phyloP scores from a whole-genome alignment of 371 early-diverging fungal genomes.

The Rhizopus arrhizus region DNA sequence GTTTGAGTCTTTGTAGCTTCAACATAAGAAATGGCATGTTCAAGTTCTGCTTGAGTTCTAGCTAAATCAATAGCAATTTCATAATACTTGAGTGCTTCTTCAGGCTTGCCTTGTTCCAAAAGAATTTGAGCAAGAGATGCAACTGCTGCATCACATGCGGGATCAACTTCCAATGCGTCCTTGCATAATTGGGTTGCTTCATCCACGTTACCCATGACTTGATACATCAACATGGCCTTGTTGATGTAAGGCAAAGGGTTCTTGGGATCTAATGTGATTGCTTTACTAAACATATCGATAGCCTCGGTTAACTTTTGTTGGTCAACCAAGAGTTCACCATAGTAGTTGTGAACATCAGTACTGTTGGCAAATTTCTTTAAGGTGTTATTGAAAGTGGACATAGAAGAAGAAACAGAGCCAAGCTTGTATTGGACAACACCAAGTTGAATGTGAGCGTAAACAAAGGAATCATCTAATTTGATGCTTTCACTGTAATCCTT shows the following conservation, averaged over 20 bases:
- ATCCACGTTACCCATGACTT: slow-evolving; percentile 74
- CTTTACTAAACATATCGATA: slow-evolving; percentile 75
- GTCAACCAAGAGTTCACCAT: slow-evolving; percentile 92
- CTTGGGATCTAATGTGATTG: slow-evolving; percentile 67
- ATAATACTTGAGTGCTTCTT: slow-evolving; percentile 82
- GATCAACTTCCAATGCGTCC: slow-evolving; percentile 86
- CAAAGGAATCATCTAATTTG: slow-evolving; percentile 79
- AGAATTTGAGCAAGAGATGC: slow-evolving; percentile 89
- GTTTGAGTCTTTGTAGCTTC: slow-evolving; percentile 62
- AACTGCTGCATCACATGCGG: slow-evolving; percentile 93
- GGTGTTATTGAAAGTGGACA: slow-evolving; percentile 81
- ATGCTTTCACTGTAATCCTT: slow-evolving; percentile 85
- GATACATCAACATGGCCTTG: slow-evolving; percentile 90
- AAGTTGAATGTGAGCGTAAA: slow-evolving; percentile 92
- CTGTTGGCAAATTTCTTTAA: slow-evolving; percentile 77
- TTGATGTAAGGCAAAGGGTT: slow-evolving; percentile 94
- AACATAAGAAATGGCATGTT: slow-evolving; percentile 80
- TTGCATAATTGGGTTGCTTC: slow-evolving; percentile 80
- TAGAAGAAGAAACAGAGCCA: slow-evolving; percentile 73
- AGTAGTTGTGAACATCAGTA: slow-evolving; percentile 94
- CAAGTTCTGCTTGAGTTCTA: slow-evolving; percentile 87
- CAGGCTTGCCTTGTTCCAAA: slow-evolving; percentile 82
- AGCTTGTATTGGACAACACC: slow-evolving; percentile 93
- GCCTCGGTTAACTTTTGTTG: slow-evolving; percentile 81
- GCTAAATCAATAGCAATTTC: slow-evolving; percentile 85